These are phyloP conservation scores for Alternaria brassicicola DNA, from an alignment of 2,329 filamentous ascomycete species.

Conservation along the genomic window DNA sequence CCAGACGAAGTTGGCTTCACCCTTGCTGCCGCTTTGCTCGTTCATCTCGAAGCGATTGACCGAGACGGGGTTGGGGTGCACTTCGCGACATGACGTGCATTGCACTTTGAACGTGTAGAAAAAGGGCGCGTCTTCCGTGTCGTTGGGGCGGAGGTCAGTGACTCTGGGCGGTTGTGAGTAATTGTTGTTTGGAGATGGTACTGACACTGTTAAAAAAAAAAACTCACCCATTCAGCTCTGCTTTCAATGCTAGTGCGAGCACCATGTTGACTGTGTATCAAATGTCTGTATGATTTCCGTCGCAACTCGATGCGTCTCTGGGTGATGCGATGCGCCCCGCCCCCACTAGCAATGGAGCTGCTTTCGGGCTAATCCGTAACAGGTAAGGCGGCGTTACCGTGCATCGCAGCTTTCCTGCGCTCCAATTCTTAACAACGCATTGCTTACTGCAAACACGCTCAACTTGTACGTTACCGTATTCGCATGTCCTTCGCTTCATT, in stretches of 20 bases:
- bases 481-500: not conserved
- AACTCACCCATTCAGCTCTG: constrained; percentile 46
- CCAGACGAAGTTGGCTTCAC: constrained; percentile 99
- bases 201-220: not conserved
- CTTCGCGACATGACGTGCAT: constrained; percentile 96
- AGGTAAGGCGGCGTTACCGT: constrained; percentile 3
- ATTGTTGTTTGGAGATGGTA: not conserved
- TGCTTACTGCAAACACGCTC: not conserved
- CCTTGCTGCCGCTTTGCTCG: constrained; percentile 89
- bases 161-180: constrained; percentile 64
- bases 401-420: constrained; percentile 4
- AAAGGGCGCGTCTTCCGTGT: constrained; percentile 82
- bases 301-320: constrained; percentile 6
- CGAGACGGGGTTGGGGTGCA: constrained; percentile 82
- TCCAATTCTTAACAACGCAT: constrained; percentile 6
- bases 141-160: constrained; percentile 83
- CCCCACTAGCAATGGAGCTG: constrained; percentile 17
- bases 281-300: not conserved
- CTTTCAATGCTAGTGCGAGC: constrained; percentile 48
- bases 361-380: not conserved
- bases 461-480: not conserved
- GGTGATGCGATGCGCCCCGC: constrained; percentile 15
- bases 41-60: constrained; percentile 89
- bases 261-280: constrained; percentile 32
- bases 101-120: constrained; percentile 98